These are phyloP conservation scores for Prototheca stagnorum DNA, from an alignment of 163 green algal species.

Conservation along the genomic window DNA sequence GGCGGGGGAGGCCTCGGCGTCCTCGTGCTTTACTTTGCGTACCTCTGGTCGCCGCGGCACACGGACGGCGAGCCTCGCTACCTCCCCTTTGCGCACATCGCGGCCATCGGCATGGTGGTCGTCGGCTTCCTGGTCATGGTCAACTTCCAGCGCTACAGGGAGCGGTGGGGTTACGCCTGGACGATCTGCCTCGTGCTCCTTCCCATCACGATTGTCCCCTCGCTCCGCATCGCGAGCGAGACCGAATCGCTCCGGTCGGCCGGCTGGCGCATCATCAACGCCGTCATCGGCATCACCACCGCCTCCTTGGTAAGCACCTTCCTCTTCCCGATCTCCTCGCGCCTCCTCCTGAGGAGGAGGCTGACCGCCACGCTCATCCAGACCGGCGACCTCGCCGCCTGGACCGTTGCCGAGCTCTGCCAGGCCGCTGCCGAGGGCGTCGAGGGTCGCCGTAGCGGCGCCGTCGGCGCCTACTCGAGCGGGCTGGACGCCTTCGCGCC, in stretches of 20 bases:
- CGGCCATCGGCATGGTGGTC: not conserved
- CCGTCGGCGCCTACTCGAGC: not conserved
- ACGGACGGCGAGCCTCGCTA: not conserved
- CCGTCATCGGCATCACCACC: conserved; percentile 2
- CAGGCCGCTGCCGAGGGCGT: not conserved
- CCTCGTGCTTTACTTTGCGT: not conserved
- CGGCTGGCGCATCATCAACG: not conserved
- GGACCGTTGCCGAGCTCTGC: conserved; percentile 2
- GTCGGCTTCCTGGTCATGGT: not conserved
- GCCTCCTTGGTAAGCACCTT: conserved; percentile 2
- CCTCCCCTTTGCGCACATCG: not conserved
- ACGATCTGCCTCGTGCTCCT: conserved; percentile 2
- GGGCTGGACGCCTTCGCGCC: too few relatives aligned
- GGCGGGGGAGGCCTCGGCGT: conserved; percentile 1
- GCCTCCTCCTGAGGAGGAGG: conserved; percentile 5
- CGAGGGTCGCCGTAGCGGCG: not conserved
- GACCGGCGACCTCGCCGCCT: conserved; percentile 6
- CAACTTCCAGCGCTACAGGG: conserved; percentile 8
- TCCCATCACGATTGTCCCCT: conserved; percentile 2
- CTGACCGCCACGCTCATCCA: conserved; percentile 2
- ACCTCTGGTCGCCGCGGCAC: not conserved
- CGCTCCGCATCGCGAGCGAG: not conserved
- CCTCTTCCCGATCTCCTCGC: conserved; percentile 8
- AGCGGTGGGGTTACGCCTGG: conserved; percentile 3
- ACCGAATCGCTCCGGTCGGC: not conserved